phyloP scores from a whole-genome alignment of 495 filamentous ascomycete genomes.

The Cercophora sp. region DNA sequence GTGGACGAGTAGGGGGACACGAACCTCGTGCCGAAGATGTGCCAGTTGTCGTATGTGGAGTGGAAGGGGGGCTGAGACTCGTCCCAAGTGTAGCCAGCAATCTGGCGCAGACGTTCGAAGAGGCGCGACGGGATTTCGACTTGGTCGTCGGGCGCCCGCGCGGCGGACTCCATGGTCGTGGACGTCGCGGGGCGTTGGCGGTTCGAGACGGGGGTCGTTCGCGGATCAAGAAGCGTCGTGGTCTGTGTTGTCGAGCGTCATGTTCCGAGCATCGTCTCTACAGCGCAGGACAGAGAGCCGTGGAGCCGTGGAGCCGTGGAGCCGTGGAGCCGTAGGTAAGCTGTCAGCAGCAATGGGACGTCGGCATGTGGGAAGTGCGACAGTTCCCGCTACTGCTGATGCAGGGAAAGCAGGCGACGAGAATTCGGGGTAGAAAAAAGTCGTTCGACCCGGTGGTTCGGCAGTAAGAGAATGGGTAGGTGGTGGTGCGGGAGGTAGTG shows the following conservation, averaged over 20 bases:
- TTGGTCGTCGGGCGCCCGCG: constrained; percentile 54
- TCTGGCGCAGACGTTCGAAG: constrained; percentile 65
- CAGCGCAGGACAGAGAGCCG: not conserved
- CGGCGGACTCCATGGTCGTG: constrained; percentile 49
- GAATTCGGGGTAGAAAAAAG: no score
- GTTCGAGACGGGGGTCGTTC: constrained; percentile 11
- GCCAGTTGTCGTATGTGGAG: constrained; percentile 78
- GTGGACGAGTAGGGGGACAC: constrained; percentile 38
- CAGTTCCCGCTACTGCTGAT: constrained; percentile 1
- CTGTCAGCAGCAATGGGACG: not conserved
- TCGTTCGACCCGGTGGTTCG: not conserved
- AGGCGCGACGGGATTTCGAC: constrained; percentile 66
- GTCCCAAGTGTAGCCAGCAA: constrained; percentile 75
- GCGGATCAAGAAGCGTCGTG: constrained; percentile 25
- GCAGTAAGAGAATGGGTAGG: not conserved
- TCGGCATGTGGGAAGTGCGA: constrained; percentile 18
- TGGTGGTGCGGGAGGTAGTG: not conserved
- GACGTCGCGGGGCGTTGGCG: constrained; percentile 17
- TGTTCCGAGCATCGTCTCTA: constrained; percentile 27
- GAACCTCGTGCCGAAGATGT: constrained; percentile 45
- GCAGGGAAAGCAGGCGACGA: constrained; percentile 1
- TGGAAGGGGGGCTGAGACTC: constrained; percentile 66
- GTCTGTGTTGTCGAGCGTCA: constrained; percentile 35
- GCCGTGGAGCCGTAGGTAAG: not conserved
- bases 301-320: not conserved